Evolutionary conservation across 139 green algal species (phyloP).

Genomic region (Mesostigma viride): DNA sequence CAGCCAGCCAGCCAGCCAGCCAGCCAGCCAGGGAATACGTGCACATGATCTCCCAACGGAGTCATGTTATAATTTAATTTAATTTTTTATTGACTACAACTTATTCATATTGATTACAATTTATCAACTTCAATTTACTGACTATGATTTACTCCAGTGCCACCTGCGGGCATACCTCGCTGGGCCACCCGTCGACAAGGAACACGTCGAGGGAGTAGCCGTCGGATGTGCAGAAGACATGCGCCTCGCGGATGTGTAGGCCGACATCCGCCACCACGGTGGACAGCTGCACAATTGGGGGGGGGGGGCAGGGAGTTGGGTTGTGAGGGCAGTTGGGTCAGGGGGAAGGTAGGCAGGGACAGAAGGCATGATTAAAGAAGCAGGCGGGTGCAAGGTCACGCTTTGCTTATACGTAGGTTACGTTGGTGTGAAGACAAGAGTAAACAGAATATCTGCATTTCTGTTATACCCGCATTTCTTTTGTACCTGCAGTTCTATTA

Average conservation of each 20-base stretch:
- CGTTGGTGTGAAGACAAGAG: background rate
- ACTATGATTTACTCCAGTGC: too few species aligned
- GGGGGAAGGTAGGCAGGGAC: background rate
- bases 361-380: background rate
- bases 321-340: background rate
- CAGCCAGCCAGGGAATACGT: too few species aligned
- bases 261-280: constrained; percentile 57
- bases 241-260: constrained; percentile 94
- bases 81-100: too few species aligned
- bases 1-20: too few species aligned
- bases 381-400: background rate
- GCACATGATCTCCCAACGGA: too few species aligned
- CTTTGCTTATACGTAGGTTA: background rate
- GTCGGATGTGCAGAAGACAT: constrained; percentile 95
- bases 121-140: too few species aligned
- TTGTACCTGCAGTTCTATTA: too few species aligned
- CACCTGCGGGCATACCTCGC: constrained; percentile 20
- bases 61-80: too few species aligned
- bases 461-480: too few species aligned
- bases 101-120: too few species aligned
- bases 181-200: constrained; percentile 46
- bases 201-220: constrained; percentile 92
- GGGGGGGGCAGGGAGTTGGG: background rate
- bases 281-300: constrained; percentile 17
- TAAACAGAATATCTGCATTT: background rate